Conservation (phyloP, 441 rosid genomes). For the Gossypium gossypioides region DNA sequence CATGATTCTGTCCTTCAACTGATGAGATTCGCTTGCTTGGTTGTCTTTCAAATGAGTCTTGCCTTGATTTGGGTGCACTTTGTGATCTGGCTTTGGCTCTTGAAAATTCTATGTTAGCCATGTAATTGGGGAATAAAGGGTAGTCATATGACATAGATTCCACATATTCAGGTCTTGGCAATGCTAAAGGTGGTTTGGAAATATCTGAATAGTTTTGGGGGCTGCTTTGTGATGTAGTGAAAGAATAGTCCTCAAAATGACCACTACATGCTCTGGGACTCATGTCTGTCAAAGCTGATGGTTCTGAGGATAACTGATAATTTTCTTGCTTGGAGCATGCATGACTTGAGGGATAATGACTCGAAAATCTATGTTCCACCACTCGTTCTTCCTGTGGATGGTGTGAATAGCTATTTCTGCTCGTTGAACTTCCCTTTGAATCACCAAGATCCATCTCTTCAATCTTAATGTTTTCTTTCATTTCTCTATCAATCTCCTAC, state of each 20-base stretch:
- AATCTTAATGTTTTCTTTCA: slow-evolving; percentile 69
- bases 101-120: slow-evolving; percentile 64
- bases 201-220: slow-evolving; percentile 38
- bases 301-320: slow-evolving; percentile 41
- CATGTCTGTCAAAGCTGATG: slow-evolving; percentile 60
- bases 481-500: slow-evolving; percentile 40
- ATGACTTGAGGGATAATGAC: slow-evolving; percentile 17
- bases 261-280: slow-evolving; percentile 61
- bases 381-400: slow-evolving; percentile 21
- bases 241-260: slow-evolving; percentile 59
- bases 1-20: slow-evolving; percentile 41
- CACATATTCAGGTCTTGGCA: slow-evolving; percentile 24
- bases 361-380: slow-evolving; percentile 28
- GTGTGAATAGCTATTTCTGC: slow-evolving; percentile 34
- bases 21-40: slow-evolving; percentile 37
- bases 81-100: slow-evolving; percentile 58
- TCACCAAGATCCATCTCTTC: slow-evolving; percentile 67
- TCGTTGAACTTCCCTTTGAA: slow-evolving; percentile 28
- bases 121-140: slow-evolving; percentile 42
- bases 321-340: slow-evolving; percentile 24
- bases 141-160: slow-evolving; percentile 25
- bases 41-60: slow-evolving; percentile 46
- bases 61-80: slow-evolving; percentile 54
- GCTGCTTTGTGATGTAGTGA: slow-evolving; percentile 48
- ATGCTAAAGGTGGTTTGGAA: slow-evolving; percentile 31